Percentiles rank a stretch among this genome's conserved stretches.
Conservation (phyloP, 805 yeast species). For the Kodamaea laetipori region DNA sequence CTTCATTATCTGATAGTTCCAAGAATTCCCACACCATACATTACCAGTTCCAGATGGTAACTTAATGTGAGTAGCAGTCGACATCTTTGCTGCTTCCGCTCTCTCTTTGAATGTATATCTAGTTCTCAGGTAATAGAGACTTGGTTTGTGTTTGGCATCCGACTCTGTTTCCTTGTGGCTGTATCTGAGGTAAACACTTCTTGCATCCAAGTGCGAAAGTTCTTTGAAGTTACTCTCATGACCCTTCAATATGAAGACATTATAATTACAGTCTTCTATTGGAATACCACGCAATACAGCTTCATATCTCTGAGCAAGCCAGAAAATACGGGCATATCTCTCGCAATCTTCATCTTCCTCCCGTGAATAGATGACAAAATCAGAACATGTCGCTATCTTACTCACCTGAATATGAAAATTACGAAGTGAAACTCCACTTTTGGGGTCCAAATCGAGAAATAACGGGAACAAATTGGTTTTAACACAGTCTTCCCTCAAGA, state of each 20-base stretch:
- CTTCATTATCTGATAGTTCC: slow-evolving; percentile 59
- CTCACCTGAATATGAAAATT: slow-evolving; percentile 85
- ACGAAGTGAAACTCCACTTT: slow-evolving; percentile 71
- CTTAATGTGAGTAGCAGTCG: slow-evolving; percentile 66
- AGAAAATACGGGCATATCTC: slow-evolving; percentile 35
- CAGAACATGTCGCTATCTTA: slow-evolving; percentile 74
- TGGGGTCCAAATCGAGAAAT: slow-evolving; percentile 66
- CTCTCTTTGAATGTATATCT: slow-evolving; percentile 47
- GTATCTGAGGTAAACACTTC: slow-evolving; percentile 2
- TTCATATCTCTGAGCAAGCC: slow-evolving; percentile 40
- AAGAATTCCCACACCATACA: slow-evolving; percentile 82
- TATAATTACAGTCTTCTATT: slow-evolving; percentile 15
- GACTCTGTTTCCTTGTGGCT: not conserved
- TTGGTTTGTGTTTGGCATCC: not conserved
- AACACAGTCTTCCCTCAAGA: slow-evolving; percentile 45
- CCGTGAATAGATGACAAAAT: slow-evolving; percentile 66
- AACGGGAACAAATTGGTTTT: slow-evolving; percentile 48
- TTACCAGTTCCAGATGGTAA: slow-evolving; percentile 24
- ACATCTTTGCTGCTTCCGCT: slow-evolving; percentile 81
- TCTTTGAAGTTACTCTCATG: not conserved
- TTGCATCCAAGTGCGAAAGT: slow-evolving; percentile 6
- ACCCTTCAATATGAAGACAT: slow-evolving; percentile 25
- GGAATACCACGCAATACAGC: slow-evolving; percentile 11
- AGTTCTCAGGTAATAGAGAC: not conserved
- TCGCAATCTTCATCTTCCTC: slow-evolving; percentile 16